phyloP scores from a whole-genome alignment of 2,329 filamentous ascomycete species.

The Blumeriella jaapii region DNA sequence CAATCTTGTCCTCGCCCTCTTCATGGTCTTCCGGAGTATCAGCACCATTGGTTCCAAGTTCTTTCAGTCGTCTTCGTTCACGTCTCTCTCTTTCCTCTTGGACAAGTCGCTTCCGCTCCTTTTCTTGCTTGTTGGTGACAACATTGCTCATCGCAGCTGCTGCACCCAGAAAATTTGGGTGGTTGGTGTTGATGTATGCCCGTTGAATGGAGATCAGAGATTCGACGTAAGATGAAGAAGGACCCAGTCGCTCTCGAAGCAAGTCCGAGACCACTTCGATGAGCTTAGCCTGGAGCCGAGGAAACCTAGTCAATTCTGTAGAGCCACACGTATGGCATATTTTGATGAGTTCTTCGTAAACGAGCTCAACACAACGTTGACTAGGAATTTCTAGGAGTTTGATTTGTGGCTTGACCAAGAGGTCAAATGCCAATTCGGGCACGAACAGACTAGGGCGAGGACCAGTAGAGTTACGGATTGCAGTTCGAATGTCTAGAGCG shows the following conservation, averaged over 20 bases:
- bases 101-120: slow-evolving; percentile 69
- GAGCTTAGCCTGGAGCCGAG: slow-evolving; percentile 85
- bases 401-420: slow-evolving; percentile 96
- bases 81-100: slow-evolving; percentile 80
- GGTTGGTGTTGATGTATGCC: slow-evolving; percentile 98
- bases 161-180: slow-evolving; percentile 94
- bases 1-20: slow-evolving; percentile 38
- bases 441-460: slow-evolving; percentile 93
- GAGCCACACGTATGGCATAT: slow-evolving; percentile 98
- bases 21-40: slow-evolving; percentile 54
- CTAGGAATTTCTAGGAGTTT: slow-evolving; percentile 91
- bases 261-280: slow-evolving; percentile 98
- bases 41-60: slow-evolving; percentile 67
- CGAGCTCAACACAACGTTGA: slow-evolving; percentile 92
- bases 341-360: slow-evolving; percentile 98
- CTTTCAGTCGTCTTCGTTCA: slow-evolving; percentile 72
- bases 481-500: slow-evolving; percentile 87
- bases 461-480: slow-evolving; percentile 95
- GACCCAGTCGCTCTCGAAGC: slow-evolving; percentile 80
- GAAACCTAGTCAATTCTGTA: slow-evolving; percentile 83
- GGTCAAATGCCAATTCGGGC: slow-evolving; percentile 92
- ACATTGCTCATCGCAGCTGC: slow-evolving; percentile 97
- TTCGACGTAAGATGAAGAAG: slow-evolving; percentile 83
- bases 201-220: slow-evolving; percentile 95
- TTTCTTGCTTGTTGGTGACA: slow-evolving; percentile 87